Base-by-base conservation (phyloP, 1,139 yeast genomes). In the Yamadazyma siamensis region DNA sequence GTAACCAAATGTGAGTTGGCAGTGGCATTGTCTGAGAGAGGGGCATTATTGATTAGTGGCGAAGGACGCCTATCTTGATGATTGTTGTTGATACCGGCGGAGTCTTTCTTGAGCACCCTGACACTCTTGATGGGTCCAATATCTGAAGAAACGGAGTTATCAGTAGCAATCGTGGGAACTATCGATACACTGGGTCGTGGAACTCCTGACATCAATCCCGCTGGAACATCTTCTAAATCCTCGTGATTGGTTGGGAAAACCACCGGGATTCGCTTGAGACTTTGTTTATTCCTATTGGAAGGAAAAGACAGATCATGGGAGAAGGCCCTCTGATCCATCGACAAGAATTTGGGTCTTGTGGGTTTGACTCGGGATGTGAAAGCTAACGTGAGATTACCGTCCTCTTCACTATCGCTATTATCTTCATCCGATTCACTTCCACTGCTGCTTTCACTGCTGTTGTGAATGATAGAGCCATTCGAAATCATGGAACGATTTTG, bases 321-420 rank as follows among this genome's bases (percentile, higher is more conserved):
- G 38, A 57, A 61, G 4, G 73, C 63, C 25, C 75, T 46, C 23
- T 58, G 56, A 23, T 51, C 46, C 29, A 59, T 42, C 1, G 59
- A 40, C n/a, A 68, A 46, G 33, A 63, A 62, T 10, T 59, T 60
- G 3, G 74, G 71, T 17, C 65, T 44, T 3, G 59, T 36, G 14
- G 56, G 66, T 2, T 56, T 52, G 6, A 67, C 57, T 38, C 68
- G 65, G 3, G 72, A 64, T 2, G 73, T 61, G 40, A 76, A 71
- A 9, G 75, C 77, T 21, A 77, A 56, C 0, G 80, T 75, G 38
- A 77, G 52, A 43, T 76, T 73, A 1, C 74, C 79, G 18, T 50
- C 68, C 29, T 60, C 72, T 28, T 60, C 73, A 32, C 59, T 61
- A 6, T 59, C 68, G 15, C 57, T 61, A 15, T 54, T 63, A 13